A percentile compares a stretch with the other conserved stretches of the same genome.
Evolutionary conservation across 257 asterid species (phyloP).

Genomic region (Cinchona pubescens): DNA sequence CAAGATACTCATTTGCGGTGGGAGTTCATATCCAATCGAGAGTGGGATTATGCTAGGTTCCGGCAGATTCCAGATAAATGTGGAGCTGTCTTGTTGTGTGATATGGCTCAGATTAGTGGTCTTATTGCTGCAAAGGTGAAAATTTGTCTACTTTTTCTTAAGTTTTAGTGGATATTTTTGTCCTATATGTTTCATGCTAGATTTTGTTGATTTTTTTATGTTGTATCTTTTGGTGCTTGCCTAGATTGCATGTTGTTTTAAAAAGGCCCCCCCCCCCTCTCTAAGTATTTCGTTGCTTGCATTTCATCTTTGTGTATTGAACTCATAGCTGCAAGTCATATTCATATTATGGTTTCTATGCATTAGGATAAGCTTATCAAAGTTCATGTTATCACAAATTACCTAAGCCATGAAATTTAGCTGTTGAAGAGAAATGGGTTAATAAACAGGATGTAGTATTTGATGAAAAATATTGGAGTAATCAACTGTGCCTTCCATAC

Average conservation of each 20-base stretch:
- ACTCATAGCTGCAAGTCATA: background rate
- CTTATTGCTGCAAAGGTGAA: conserved; percentile 86
- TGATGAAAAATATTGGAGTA: background rate
- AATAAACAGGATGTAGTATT: background rate
- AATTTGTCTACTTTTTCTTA: background rate
- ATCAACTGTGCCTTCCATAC: background rate
- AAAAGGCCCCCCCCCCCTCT: too few species aligned
- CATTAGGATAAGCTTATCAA: background rate
- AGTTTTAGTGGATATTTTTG: background rate
- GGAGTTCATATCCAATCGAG: conserved; percentile 87
- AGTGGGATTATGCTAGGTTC: conserved; percentile 79
- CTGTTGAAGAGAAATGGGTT: background rate
- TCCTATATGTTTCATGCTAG: conserved; percentile 1
- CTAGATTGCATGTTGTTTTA: background rate
- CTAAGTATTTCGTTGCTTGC: background rate
- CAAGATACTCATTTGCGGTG: conserved; percentile 87
- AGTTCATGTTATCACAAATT: background rate
- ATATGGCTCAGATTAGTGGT: conserved; percentile 92
- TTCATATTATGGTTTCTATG: background rate
- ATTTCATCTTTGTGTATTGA: background rate
- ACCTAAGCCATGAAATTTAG: background rate
- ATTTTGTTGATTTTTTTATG: background rate
- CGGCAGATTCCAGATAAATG: conserved; percentile 80
- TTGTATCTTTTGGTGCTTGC: background rate
- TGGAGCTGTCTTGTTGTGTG: conserved; percentile 83